These are phyloP conservation scores for Coniochaeta sp. DNA, from an alignment of 2,329 filamentous ascomycete genomes.

Conservation along the genomic window DNA sequence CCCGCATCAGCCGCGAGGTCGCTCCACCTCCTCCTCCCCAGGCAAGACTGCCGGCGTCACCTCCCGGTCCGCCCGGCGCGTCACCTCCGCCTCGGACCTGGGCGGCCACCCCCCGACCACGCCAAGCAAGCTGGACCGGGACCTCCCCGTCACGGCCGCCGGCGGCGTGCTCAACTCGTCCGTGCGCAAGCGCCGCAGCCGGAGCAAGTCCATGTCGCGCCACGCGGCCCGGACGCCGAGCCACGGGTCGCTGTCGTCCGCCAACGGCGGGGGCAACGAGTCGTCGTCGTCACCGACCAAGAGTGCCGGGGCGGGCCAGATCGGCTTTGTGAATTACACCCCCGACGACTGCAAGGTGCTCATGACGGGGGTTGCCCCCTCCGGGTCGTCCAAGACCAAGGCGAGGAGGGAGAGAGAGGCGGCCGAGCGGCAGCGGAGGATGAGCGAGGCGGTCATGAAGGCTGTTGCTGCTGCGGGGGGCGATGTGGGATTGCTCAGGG, in stretches of 20 bases:
- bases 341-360: slow-evolving; percentile 70
- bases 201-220: slow-evolving; percentile 13
- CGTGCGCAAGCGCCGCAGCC: slow-evolving; percentile 29
- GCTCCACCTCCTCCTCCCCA: background rate
- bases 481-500: slow-evolving; percentile 47
- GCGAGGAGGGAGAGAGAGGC: slow-evolving; percentile 86
- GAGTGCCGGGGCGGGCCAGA: slow-evolving; percentile 21
- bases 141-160: slow-evolving; percentile 6
- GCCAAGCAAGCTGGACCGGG: background rate
- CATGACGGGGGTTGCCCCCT: slow-evolving; percentile 84
- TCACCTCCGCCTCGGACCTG: slow-evolving; percentile 1
- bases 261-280: background rate
- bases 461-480: slow-evolving; percentile 66
- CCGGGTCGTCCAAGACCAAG: slow-evolving; percentile 88
- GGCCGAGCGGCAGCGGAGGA: slow-evolving; percentile 61
- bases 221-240: background rate
- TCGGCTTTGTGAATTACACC: slow-evolving; percentile 86
- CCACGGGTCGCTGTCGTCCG: background rate
- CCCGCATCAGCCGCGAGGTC: background rate
- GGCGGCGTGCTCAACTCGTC: background rate
- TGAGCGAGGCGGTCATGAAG: slow-evolving; percentile 62
- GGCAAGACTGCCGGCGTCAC: background rate
- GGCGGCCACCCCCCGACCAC: background rate
- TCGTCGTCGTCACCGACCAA: background rate
- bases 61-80: slow-evolving; percentile 1